These are phyloP conservation scores for Russula earlei DNA, from an alignment of 768 basidiomycete species.

Conservation along the genomic window DNA sequence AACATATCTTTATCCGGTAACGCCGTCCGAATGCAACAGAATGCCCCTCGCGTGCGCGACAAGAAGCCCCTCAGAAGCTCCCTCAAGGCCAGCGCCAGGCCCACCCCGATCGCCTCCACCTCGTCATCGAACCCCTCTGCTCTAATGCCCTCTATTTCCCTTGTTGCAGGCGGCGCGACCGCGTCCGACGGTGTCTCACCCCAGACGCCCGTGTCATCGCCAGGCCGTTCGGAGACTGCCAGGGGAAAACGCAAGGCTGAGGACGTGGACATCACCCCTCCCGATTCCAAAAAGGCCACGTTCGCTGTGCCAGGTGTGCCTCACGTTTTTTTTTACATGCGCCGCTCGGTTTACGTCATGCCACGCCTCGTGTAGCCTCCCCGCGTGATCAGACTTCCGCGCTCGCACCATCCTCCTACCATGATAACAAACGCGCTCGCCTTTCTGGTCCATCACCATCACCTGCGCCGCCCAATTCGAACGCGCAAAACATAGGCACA, in stretches of 20 bases:
- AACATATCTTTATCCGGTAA: conserved; percentile 5
- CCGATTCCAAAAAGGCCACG: conserved; percentile 52
- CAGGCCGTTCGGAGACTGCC: conserved; percentile 27
- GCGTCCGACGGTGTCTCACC: conserved; percentile 24
- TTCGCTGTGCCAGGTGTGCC: conserved; percentile 53
- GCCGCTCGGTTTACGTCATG: conserved; percentile 17
- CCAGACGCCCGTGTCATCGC: conserved; percentile 14
- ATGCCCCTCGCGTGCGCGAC: conserved; percentile 15
- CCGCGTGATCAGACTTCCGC: conserved; percentile 31
- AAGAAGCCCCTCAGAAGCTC: conserved; percentile 18
- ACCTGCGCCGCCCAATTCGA: conserved; percentile 31
- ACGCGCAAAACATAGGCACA: conserved; percentile 38
- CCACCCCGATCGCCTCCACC: conserved; percentile 15
- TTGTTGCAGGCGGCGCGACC: conserved; percentile 18
- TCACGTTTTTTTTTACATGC: neutral
- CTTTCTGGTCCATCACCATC: conserved; percentile 36
- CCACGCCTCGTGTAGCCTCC: conserved; percentile 19
- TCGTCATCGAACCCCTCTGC: conserved; percentile 5
- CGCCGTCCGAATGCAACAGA: conserved; percentile 12
- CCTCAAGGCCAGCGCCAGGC: conserved; percentile 13
- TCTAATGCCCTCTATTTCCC: conserved; percentile 10
- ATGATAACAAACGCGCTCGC: conserved; percentile 54
- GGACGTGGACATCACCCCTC: conserved; percentile 60
- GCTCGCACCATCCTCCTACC: conserved; percentile 63
- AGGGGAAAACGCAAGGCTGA: conserved; percentile 69